Evolutionary conservation across 2,329 filamentous ascomycete genomes (phyloP), one percentile per base, ranked within the genome.

Genomic region (Pleoardoris graminearum): DNA sequence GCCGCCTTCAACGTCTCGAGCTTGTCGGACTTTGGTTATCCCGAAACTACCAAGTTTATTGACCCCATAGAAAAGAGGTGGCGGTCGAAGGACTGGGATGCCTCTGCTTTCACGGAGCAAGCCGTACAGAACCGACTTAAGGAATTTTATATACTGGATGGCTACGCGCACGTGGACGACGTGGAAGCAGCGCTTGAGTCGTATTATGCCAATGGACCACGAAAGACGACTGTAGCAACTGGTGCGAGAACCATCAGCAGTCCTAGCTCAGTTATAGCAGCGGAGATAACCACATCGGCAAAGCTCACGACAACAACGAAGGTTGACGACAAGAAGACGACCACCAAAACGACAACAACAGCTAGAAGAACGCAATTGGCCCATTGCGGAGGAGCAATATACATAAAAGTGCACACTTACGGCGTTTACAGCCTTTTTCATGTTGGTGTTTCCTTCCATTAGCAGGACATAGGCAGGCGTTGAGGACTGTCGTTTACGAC

Each of bases 1-100:
- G 76, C 68, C 8, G 76, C 72, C 1, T 76, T 78, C 62, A 76
- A 78, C 52, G 69, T 76, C 32, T 71, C 72, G 0, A 60, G 58
- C 4, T 67, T 79, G 4, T 30, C 32, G 4, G 53, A 69, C 39
- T 69, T 58, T 46, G 70, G 70, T 1, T 72, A 73, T 32, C 54
- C 60, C 2, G 69, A 74, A 38, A 69, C 65, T 23, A 73, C 70
- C 5, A 61, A 65, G 12, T 67, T 70, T 42, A 58, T 65, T 22
- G 68, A 71, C 41, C 69, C 69, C 0, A 69, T 70, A 65, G 68
- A 70, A 19, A 42, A 56, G n/a, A 58, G 58, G 35, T 69, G 63
- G 47, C 61, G 65, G 7, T 59, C 66, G 41, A 67, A 64, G 41
- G 46, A 59, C 4, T 59, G 63, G 49, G 61, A 48, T 7, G 36